Base-by-base conservation (phyloP, 2,329 filamentous ascomycete species). In the Trichoderma gracile region DNA sequence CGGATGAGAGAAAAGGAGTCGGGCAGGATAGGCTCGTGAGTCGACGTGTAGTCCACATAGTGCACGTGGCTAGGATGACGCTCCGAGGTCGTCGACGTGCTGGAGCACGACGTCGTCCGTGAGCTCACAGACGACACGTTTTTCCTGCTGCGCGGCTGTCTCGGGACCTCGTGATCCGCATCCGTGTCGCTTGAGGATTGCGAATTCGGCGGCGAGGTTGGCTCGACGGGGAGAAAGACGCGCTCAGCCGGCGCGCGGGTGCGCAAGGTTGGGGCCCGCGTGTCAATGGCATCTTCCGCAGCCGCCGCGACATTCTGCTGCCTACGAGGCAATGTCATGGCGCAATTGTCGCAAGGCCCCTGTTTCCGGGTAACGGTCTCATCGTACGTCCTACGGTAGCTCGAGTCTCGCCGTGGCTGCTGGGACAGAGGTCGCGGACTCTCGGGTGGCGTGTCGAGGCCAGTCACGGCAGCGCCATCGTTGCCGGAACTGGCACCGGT, bases 21-120 rank as follows among this genome's bases (percentile, higher is more conserved):
- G 15, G 86, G 80, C 1, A 83, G 78, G 4, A 86, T 78, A 3
- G 87, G 86, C 67, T 89, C 87, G 72, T 89, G 86, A 5, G 86
- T 88, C 1, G 87, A 89, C 5, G 86, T 89, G 72, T 89, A 90
- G 71, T 89, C 85, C 56, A 89, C 78, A 69, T 84, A 89, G 71
- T 90, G 87, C 5, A 84, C 84, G 69, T 90, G 87, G 47, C 81
- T 81, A 38, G 79, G 76, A 38, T 78, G 71, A 66, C 72, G 70
- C 59, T 78, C 78, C 15, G 79, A 78, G n/a, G 77, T 76, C 5
- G 82, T 85, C 53, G 82, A 84, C 23, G 77, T 77, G 72, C 82
- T 86, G 4, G 83, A 86, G 52, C 81, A 80, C 1, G 84, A 85
- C 2, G 80, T 79, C n/a, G 75, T 76, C 46, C 77, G 72, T 10